Percentiles rank a stretch among this genome's conserved stretches.
phyloP scores from a whole-genome alignment of 768 basidiomycete species.

The Auricularia heimuer region DNA sequence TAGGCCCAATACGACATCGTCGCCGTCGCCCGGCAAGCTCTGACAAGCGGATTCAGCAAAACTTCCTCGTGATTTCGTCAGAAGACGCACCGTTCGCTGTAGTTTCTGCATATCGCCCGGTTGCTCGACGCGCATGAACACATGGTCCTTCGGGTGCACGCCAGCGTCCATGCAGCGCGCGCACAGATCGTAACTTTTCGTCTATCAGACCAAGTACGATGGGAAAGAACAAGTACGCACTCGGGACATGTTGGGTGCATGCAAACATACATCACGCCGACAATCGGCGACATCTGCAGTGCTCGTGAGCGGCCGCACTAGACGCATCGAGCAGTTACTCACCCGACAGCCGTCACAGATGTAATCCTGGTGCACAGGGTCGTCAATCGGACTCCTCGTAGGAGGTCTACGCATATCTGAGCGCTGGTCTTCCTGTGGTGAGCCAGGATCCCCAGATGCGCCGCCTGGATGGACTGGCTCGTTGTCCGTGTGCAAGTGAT shows the following conservation, averaged over 20 bases:
- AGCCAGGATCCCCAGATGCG: too few relatives aligned
- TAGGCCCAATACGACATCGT: conserved; percentile 24
- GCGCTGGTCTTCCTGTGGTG: neutral
- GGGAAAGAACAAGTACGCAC: neutral
- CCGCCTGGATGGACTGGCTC: too few relatives aligned
- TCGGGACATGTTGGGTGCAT: neutral
- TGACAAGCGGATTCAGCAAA: neutral
- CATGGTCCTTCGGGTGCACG: neutral
- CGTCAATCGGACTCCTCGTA: neutral
- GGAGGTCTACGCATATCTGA: neutral
- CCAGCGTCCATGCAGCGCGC: neutral
- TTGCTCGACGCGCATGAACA: neutral
- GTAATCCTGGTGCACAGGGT: neutral
- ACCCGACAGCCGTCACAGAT: neutral
- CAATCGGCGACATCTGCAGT: neutral
- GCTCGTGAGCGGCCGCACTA: neutral
- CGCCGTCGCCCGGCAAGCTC: conserved; percentile 4
- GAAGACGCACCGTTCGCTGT: neutral
- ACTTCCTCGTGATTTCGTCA: neutral
- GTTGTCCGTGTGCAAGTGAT: too few relatives aligned
- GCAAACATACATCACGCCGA: neutral
- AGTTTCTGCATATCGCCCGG: neutral
- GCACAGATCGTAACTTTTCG: neutral
- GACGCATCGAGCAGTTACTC: too few relatives aligned
- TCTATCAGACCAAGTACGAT: neutral